Evolutionary conservation across 2,329 filamentous ascomycete genomes (phyloP), one percentile per base, ranked within the genome.

Genomic region (Didymella arachidicola): DNA sequence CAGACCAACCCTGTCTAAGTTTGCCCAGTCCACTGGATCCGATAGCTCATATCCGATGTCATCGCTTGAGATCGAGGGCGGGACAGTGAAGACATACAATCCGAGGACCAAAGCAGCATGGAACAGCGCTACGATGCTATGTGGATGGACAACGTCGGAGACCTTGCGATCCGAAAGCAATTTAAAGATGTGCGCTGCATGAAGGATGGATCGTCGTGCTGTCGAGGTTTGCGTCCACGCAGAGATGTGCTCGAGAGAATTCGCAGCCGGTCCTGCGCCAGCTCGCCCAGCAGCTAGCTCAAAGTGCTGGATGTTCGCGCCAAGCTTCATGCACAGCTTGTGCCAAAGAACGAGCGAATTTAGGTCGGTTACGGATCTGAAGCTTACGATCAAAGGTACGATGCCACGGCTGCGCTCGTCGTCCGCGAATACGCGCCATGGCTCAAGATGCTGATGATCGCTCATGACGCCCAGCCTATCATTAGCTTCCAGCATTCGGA

Each of bases 261-360:
- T 78, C 4, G 78, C 77, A 6, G 81, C 83, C 14, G 80, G 78
- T 2, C 62, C 72, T 0, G 82, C 78, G 3, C 82, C 83, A 3
- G 78, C 74, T 38, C 82, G 80, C 5, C 82, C 82, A 11, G 82
- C 82, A 5, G 82, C 82, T 16, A 83, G 71, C 54, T 84, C 81
- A 55, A 85, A 84, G 27, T 83, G 79, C 46, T 82, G 81, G 8
- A 83, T 78, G 54, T 84, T 83, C 3, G 82, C 79, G 0, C 81
- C 80, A 2, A 84, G 76, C 62, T 79, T 79, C 77, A 84, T 82
- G 62, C 81, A 83, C 52, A 83, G 79, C 42, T 80, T 79, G 61
- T 85, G 82, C 83, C 83, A 85, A 36, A 83, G 77, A 3, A 84
- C 75, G 1, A 80, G 68, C 4, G 80, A 80, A 48, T 84, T 85